Evolutionary conservation across 805 yeast genomes (phyloP).

Genomic region (Hanseniaspora taiwanica): DNA sequence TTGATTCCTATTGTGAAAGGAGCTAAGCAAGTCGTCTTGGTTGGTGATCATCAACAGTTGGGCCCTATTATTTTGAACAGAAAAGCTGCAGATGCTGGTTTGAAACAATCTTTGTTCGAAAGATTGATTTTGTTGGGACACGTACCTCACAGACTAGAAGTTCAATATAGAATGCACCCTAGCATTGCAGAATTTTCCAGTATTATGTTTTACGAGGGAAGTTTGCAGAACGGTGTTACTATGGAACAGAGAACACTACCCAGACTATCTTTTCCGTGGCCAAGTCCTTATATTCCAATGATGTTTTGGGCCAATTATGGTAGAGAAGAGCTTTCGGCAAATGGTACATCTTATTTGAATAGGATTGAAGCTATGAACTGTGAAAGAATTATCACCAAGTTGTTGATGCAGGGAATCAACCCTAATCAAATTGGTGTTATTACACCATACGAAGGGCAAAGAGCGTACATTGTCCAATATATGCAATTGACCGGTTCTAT

Average conservation of each 20-base stretch:
- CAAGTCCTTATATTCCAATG: conserved; percentile 73
- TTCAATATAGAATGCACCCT: conserved; percentile 94
- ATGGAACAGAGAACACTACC: conserved; percentile 49
- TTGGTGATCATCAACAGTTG: conserved; percentile 92
- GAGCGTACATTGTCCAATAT: conserved; percentile 68
- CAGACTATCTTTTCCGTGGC: conserved; percentile 77
- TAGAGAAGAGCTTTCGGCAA: conserved; percentile 71
- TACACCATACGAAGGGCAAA: conserved; percentile 91
- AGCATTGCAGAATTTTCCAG: conserved; percentile 75
- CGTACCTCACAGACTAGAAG: conserved; percentile 73
- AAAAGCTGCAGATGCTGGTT: conserved; percentile 76
- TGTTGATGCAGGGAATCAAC: conserved; percentile 63
- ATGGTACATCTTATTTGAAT: conserved; percentile 73
- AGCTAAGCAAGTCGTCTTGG: conserved; percentile 76
- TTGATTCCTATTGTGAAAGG: conserved; percentile 83
- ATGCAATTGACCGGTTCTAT: conserved; percentile 61
- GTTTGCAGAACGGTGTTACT: conserved; percentile 83
- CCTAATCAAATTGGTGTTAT: conserved; percentile 83
- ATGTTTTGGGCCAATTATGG: conserved; percentile 91
- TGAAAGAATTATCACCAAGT: conserved; percentile 59
- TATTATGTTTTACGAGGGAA: conserved; percentile 86
- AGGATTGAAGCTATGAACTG: conserved; percentile 84
- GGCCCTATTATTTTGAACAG: conserved; percentile 82
- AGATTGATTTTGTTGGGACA: conserved; percentile 60
- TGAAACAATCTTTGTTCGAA: conserved; percentile 78